phyloP scores from a whole-genome alignment of 2,329 filamentous ascomycete genomes.

The Trichoderma lentiforme region DNA sequence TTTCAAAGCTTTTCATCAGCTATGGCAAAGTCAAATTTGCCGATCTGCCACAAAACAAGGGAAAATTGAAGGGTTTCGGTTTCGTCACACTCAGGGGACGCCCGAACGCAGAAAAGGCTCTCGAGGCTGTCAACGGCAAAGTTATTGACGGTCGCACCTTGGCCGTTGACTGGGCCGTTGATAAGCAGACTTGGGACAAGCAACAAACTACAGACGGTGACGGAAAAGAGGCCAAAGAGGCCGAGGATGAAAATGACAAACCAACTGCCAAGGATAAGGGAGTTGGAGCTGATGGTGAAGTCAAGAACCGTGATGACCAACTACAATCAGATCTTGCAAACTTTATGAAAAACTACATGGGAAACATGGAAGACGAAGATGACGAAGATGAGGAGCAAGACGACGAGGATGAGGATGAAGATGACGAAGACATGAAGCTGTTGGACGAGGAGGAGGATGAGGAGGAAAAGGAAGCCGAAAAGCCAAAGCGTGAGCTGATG shows the following conservation, averaged over 20 bases:
- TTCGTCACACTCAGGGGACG: constrained; percentile 85
- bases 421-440: constrained; percentile 31
- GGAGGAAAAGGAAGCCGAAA: constrained; percentile 31
- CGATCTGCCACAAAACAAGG: constrained; percentile 75
- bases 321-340: constrained; percentile 48
- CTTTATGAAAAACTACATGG: constrained; percentile 57
- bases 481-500: constrained; percentile 34
- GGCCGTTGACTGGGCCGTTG: constrained; percentile 95
- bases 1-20: constrained; percentile 74
- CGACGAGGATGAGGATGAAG: constrained; percentile 41
- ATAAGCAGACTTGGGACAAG: constrained; percentile 80
- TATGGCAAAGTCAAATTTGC: constrained; percentile 90
- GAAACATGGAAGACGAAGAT: constrained; percentile 57
- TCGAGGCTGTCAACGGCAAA: constrained; percentile 84
- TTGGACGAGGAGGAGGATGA: constrained; percentile 37
- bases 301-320: constrained; percentile 40
- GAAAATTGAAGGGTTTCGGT: constrained; percentile 80
- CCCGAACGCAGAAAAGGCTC: constrained; percentile 87
- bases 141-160: constrained; percentile 81
- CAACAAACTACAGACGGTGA: constrained; percentile 46
- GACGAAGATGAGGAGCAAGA: constrained; percentile 45
- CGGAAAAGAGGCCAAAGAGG: constrained; percentile 32
- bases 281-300: constrained; percentile 29
- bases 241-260: constrained; percentile 27
- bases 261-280: constrained; percentile 30